Base-by-base conservation (phyloP, 495 filamentous ascomycete genomes). In the Hypoxylon subgilvum region DNA sequence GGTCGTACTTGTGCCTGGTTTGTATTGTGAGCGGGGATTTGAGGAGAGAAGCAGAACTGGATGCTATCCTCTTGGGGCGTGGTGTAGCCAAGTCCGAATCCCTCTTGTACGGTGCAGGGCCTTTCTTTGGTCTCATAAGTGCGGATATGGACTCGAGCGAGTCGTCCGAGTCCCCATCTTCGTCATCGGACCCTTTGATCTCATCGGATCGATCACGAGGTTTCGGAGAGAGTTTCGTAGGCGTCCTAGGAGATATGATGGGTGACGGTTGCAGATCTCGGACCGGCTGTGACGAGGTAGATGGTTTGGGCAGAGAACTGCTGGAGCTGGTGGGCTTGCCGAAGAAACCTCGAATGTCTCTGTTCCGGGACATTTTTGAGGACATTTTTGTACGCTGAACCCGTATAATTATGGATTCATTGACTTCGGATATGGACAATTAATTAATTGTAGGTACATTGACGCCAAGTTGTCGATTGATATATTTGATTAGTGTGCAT, bases 171-270 rank as follows among this genome's bases (percentile, higher is more conserved):
- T 84, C 84, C 1, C 73, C 76, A 7, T 83, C 84, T 19, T 90
- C 88, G 46, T 86, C 86, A 63, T 92, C 89, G 0, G 89, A 92
- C 51, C 75, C 80, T 34, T 77, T 80, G 44, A 91, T 86, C 22
- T 88, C 81, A 14, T 69, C 65, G 41, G 76, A 66, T 31, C 67
- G 69, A 39, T 65, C 63, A 27, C 65, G 45, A 25, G 64, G 61
- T 17, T 57, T 61, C 6, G 67, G 49, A 2, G 69, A 45, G 13
- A 65, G 50, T 36, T 62, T 63, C 19, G 65, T 53, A 0, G 74
- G 67, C 23, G 75, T 69, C 1, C 57, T 69, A n/a, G 70, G 61
- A 21, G 56, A 69, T 48, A 21, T 64, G 34, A 31, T 25, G 32
- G 34, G 18, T 2, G 42, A 18, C 25, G n/a, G n/a, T n/a, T 39